Conservation (phyloP, 176 grass and related monocot species). For the Musa troglodytarum region DNA sequence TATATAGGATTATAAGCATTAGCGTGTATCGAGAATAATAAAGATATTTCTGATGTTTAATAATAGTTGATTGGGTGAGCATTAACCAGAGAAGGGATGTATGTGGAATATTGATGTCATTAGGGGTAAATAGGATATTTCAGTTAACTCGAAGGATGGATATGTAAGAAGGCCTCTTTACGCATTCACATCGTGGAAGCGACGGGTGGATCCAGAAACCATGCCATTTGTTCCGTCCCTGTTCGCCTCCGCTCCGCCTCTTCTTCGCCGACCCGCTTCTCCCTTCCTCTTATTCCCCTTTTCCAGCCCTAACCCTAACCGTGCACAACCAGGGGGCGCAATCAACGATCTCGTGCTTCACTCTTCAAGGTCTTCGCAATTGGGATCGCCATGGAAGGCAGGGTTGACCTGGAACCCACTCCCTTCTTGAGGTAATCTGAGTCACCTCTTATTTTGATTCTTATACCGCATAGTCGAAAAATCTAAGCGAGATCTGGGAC, state of each 20-base stretch:
- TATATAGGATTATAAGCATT: too few relatives aligned
- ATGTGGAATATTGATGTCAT: too few relatives aligned
- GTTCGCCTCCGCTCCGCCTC: background rate
- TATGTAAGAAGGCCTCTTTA: too few relatives aligned
- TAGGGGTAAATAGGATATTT: too few relatives aligned
- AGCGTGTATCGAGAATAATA: too few relatives aligned
- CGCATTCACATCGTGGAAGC: background rate
- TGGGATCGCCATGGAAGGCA: conserved; percentile 14
- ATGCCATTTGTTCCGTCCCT: too few relatives aligned
- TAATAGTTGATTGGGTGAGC: too few relatives aligned
- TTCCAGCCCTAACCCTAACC: background rate
- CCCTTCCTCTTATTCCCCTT: background rate
- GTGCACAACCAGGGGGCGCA: background rate
- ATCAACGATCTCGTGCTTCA: background rate
- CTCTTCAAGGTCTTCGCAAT: background rate
- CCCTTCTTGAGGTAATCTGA: conserved; percentile 11
- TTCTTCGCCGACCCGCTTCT: background rate
- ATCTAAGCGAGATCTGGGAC: background rate
- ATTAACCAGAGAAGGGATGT: too few relatives aligned
- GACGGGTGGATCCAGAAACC: background rate
- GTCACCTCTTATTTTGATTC: background rate
- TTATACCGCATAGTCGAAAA: background rate
- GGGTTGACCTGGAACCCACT: background rate
- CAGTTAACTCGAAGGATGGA: too few relatives aligned
- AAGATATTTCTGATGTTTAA: too few relatives aligned